These are phyloP conservation scores for Handroanthus guayacan DNA, from an alignment of 257 asterid genomes.

Conservation along the genomic window DNA sequence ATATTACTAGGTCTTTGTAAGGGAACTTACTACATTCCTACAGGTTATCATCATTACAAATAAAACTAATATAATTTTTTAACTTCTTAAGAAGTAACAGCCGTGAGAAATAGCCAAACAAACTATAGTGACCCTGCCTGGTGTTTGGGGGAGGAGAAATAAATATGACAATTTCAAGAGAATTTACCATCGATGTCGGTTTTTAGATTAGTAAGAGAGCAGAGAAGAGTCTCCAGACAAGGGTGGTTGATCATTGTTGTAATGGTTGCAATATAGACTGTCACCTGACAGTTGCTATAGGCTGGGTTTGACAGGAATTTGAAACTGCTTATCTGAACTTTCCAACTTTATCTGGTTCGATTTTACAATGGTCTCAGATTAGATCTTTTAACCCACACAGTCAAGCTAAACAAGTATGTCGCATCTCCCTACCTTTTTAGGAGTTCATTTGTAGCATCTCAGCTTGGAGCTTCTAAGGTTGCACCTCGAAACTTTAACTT, in stretches of 20 bases:
- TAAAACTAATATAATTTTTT: not conserved
- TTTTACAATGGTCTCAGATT: not conserved
- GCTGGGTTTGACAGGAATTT: not conserved
- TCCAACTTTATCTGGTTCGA: not conserved
- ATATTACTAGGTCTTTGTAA: not conserved
- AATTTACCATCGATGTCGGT: not conserved
- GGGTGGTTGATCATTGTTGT: not conserved
- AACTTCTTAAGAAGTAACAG: not conserved
- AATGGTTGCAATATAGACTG: not conserved
- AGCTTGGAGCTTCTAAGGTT: not conserved
- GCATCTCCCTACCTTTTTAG: not conserved
- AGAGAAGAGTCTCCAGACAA: not conserved
- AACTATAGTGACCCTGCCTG: not conserved
- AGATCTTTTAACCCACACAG: not conserved
- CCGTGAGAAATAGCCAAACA: conserved; percentile 8
- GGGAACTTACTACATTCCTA: not conserved
- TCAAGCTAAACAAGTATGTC: not conserved
- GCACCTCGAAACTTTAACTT: not conserved
- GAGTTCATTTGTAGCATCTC: not conserved
- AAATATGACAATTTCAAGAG: not conserved
- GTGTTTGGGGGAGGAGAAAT: not conserved
- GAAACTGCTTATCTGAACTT: not conserved
- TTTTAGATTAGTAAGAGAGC: not conserved
- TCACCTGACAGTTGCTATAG: not conserved
- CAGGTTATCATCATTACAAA: not conserved